A percentile compares a stretch with the other conserved stretches of the same genome.
Evolutionary conservation across 2,329 filamentous ascomycete species (phyloP).

Genomic region (Trichoderma brevicompactum): DNA sequence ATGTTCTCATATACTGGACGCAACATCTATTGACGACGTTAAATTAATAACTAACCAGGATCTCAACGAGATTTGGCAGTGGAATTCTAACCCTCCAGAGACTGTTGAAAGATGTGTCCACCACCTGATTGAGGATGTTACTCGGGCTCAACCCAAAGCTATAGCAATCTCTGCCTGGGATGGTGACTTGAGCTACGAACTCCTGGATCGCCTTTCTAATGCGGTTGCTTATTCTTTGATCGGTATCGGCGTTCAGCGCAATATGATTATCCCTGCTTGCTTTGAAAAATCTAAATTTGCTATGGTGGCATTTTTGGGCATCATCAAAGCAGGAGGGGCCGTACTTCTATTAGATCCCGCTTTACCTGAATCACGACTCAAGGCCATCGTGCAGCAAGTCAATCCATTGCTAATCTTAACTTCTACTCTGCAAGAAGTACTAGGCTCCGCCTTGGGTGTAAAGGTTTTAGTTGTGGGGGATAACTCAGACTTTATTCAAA

Average conservation of each 20-base stretch:
- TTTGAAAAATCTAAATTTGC: slow-evolving; percentile 36
- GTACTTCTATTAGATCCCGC: slow-evolving; percentile 33
- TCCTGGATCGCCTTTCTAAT: slow-evolving; percentile 30
- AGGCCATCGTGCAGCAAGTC: neutral
- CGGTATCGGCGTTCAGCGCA: slow-evolving; percentile 33
- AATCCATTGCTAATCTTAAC: neutral
- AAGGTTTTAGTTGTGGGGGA: neutral
- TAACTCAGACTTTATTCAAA: neutral
- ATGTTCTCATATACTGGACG: neutral
- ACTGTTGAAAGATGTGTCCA: slow-evolving; percentile 17
- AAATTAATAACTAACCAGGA: neutral
- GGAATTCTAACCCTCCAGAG: neutral
- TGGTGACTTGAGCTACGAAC: slow-evolving; percentile 33
- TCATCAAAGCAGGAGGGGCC: slow-evolving; percentile 38
- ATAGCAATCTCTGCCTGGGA: slow-evolving; percentile 35
- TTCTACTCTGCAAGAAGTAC: neutral
- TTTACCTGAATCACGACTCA: neutral
- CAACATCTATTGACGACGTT: neutral
- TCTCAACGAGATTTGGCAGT: slow-evolving; percentile 13
- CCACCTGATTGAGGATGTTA: slow-evolving; percentile 1
- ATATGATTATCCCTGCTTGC: slow-evolving; percentile 38
- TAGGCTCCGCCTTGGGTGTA: neutral
- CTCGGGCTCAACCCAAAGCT: slow-evolving; percentile 19
- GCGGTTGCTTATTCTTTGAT: slow-evolving; percentile 9
- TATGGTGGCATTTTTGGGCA: slow-evolving; percentile 34